These are phyloP conservation scores for Mesotaenium endlicherianum DNA, from an alignment of 139 green algal genomes.

Conservation along the genomic window DNA sequence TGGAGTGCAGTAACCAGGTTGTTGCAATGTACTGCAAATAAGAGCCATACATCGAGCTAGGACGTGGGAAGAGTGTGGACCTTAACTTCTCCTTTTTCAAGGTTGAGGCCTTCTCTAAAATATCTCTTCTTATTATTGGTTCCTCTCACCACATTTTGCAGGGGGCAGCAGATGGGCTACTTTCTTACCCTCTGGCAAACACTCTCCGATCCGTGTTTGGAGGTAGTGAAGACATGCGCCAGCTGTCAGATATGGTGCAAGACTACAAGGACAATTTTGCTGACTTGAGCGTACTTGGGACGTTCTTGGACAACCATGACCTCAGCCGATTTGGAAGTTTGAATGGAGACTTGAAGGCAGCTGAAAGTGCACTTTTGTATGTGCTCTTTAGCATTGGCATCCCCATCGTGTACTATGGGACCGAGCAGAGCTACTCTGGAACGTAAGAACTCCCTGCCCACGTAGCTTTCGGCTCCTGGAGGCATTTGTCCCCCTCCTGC, in stretches of 20 bases:
- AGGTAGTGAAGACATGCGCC: slow-evolving; percentile 12
- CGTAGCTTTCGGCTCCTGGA: too few relatives aligned
- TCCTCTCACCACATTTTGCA: too few relatives aligned
- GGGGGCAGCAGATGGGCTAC: not conserved
- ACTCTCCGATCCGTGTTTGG: not conserved
- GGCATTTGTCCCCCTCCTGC: too few relatives aligned
- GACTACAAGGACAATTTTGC: slow-evolving; percentile 11
- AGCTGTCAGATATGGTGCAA: not conserved
- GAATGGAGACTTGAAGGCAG: not conserved
- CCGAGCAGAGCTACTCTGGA: slow-evolving; percentile 32
- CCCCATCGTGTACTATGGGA: slow-evolving; percentile 55
- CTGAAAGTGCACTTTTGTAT: slow-evolving; percentile 34
- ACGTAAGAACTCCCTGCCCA: too few relatives aligned
- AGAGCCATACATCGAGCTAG: too few relatives aligned
- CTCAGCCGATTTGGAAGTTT: not conserved
- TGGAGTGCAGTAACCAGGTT: too few relatives aligned
- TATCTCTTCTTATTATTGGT: too few relatives aligned
- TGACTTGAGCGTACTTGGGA: not conserved
- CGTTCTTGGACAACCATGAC: slow-evolving; percentile 34
- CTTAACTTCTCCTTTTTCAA: too few relatives aligned
- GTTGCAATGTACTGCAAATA: too few relatives aligned
- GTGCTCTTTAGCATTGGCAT: slow-evolving; percentile 50
- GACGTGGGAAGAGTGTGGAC: too few relatives aligned
- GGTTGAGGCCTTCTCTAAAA: too few relatives aligned
- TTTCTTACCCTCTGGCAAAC: not conserved